phyloP scores from a whole-genome alignment of 306 rosid species.

The Hylodesmum podocarpum region DNA sequence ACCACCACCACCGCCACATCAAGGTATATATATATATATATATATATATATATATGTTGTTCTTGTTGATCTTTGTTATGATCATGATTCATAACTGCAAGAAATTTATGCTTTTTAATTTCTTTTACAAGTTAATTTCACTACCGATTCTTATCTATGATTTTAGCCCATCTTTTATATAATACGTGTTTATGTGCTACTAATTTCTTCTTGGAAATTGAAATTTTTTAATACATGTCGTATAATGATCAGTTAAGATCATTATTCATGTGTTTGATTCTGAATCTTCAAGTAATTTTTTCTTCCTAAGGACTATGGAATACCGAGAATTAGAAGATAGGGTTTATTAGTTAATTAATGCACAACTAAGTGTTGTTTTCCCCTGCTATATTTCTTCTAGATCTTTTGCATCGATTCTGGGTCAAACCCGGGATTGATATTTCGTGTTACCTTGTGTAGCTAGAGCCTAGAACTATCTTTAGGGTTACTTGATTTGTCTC shows the following conservation, averaged over 20 bases:
- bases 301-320: not conserved
- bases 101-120: not conserved
- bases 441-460: not conserved
- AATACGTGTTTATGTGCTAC: too few relatives aligned
- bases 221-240: too few relatives aligned
- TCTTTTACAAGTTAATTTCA: too few relatives aligned
- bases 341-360: slow-evolving; percentile 7
- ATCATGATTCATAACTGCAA: too few relatives aligned
- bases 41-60: too few relatives aligned
- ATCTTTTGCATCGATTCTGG: not conserved
- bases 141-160: too few relatives aligned
- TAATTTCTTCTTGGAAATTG: too few relatives aligned
- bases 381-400: not conserved
- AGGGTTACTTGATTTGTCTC: not conserved
- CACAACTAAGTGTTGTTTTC: not conserved
- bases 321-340: not conserved
- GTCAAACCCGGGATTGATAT: not conserved
- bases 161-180: too few relatives aligned
- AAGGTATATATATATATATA: slow-evolving; percentile 46
- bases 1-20: slow-evolving; percentile 14
- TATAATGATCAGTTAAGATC: too few relatives aligned
- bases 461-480: not conserved
- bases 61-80: too few relatives aligned
- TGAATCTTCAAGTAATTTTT: too few relatives aligned
- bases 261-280: too few relatives aligned